Base-by-base conservation (phyloP, 2,329 filamentous ascomycete species). In the Curvularia eragrostidis region DNA sequence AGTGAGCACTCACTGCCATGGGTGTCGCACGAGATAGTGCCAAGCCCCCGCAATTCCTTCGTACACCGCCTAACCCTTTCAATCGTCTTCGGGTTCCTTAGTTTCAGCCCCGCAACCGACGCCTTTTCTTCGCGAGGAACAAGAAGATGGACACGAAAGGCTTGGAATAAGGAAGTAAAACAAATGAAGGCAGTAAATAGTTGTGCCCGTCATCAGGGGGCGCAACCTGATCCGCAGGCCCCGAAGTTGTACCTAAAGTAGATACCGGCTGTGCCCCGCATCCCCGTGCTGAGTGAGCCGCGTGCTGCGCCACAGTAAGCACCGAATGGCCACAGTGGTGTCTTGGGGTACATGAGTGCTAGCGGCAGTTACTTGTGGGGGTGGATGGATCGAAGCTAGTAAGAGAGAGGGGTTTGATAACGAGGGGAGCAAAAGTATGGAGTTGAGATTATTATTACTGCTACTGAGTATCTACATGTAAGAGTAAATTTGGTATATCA, bases 1-100 rank as follows among this genome's bases (percentile, higher is more conserved):
- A 13, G 26, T 47, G 8, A 47, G 41, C 41, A 13, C 26, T 21
- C 26, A 32, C 26, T 47, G 26, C 12, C n/a, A 24, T 47, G 43
- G 15, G 10, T 47, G n/a, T 47, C 26, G 19, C 10, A 23, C 28
- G n/a, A 47, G 43, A 15, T 13, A 18, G 43, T 15, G 43, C 43
- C 43, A 47, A 47, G 43, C 43, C 28, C 43, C 43, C 28, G 43
- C 28, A 47, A 47, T 47, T 13, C 43, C 9, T 47, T 13, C 43
- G 6, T 18, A 47, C 43, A 47, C 43, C 43, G 43, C 43, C 43
- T 47, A 47, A 47, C 26, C 28, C 10, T 19, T 47, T 47, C 18
- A 18, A 19, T 32, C 43, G 3, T 21, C n/a, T 30, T 28, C 10
- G 13, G 28, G 21, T 13, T 18, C 5, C 18, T 32, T 47, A 8